Evolutionary conservation across 202 grass and related monocot genomes (phyloP).

Genomic region (Schoenoplectus triqueter): DNA sequence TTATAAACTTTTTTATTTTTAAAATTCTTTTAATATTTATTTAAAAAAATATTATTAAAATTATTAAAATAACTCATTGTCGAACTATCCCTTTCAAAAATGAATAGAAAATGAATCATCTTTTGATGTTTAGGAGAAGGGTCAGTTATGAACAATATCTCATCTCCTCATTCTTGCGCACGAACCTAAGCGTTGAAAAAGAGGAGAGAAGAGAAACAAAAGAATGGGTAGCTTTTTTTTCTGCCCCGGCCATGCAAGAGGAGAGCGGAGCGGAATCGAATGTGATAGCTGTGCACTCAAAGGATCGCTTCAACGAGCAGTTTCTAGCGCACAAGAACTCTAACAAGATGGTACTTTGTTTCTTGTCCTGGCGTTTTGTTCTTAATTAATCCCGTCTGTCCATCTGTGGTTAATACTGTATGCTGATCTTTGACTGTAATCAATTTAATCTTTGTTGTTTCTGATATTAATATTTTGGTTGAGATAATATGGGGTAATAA

Average conservation of each 20-base stretch:
- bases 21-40: too few species aligned
- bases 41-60: too few species aligned
- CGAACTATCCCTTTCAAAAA: too few species aligned
- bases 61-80: too few species aligned
- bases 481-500: conserved; percentile 1
- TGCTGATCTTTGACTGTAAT: background rate
- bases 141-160: too few species aligned
- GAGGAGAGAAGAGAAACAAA: background rate
- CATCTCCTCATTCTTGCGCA: too few species aligned
- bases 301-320: conserved; percentile 53
- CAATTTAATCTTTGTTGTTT: background rate
- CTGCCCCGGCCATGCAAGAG: background rate
- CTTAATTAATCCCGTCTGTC: background rate
- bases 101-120: too few species aligned
- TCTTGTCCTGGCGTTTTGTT: background rate
- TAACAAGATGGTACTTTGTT: conserved; percentile 58
- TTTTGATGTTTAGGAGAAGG: too few species aligned
- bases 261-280: conserved; percentile 31
- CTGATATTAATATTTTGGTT: background rate
- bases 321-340: conserved; percentile 48
- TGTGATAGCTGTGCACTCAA: conserved; percentile 64
- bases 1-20: too few species aligned
- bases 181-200: background rate
- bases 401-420: background rate
- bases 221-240: conserved; percentile 20